phyloP scores from a whole-genome alignment of 2,329 filamentous ascomycete species.

The Colletotrichum sublineola region DNA sequence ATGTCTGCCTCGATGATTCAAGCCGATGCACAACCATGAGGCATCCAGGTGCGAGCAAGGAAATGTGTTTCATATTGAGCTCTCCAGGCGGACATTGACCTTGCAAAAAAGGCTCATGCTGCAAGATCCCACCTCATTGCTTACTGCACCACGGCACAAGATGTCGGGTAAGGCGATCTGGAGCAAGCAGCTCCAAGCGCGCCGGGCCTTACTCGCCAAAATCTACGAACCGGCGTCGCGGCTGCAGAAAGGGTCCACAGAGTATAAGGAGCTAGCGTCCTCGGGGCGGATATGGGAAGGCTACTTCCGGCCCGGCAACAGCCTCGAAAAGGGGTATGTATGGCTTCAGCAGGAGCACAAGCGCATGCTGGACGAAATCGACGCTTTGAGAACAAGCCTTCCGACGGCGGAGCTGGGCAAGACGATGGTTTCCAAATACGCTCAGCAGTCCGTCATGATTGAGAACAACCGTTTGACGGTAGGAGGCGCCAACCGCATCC shows the following conservation, averaged over 20 bases:
- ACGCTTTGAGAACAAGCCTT: slow-evolving; percentile 23
- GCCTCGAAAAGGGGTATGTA: slow-evolving; percentile 15
- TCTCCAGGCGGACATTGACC: background rate
- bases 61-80: too few species aligned
- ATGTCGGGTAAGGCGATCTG: slow-evolving; percentile 2
- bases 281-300: slow-evolving; percentile 46
- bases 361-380: slow-evolving; percentile 33
- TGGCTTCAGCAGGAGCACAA: slow-evolving; percentile 14
- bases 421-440: slow-evolving; percentile 39
- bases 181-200: slow-evolving; percentile 15
- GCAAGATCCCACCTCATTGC: background rate
- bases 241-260: slow-evolving; percentile 32
- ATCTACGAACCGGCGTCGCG: slow-evolving; percentile 34
- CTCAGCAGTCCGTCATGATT: slow-evolving; percentile 46
- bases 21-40: background rate
- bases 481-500: slow-evolving; percentile 36
- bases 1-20: background rate
- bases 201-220: slow-evolving; percentile 23
- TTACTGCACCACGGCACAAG: background rate
- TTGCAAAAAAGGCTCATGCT: background rate
- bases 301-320: slow-evolving; percentile 42
- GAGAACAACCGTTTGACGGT: slow-evolving; percentile 43
- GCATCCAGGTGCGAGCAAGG: too few species aligned
- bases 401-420: slow-evolving; percentile 27
- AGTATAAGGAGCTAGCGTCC: slow-evolving; percentile 41